Conservation (phyloP, 768 basidiomycete species). For the Lyophyllum atratum region DNA sequence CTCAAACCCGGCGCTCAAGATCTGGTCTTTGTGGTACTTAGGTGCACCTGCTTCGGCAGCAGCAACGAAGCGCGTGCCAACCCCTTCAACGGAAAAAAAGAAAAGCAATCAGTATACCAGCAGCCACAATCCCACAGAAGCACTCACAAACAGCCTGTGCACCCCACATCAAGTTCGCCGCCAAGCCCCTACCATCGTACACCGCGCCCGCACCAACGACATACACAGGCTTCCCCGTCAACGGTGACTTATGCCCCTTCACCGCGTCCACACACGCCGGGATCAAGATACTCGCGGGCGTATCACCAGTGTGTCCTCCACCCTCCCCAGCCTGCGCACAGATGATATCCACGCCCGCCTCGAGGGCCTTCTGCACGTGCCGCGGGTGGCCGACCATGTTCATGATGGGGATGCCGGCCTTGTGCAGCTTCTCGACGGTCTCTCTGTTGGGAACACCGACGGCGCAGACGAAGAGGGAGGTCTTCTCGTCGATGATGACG, state of each 20-base stretch:
- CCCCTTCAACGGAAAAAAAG: slow-evolving; percentile 46
- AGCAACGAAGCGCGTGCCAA: slow-evolving; percentile 88
- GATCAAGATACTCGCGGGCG: slow-evolving; percentile 83
- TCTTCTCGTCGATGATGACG: slow-evolving; percentile 91
- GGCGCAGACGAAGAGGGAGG: slow-evolving; percentile 88
- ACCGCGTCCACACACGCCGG: slow-evolving; percentile 88
- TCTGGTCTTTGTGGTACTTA: slow-evolving; percentile 79
- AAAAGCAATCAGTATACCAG: background rate
- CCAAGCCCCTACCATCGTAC: slow-evolving; percentile 84
- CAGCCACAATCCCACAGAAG: slow-evolving; percentile 2
- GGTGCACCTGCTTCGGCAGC: slow-evolving; percentile 79
- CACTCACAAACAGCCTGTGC: slow-evolving; percentile 83
- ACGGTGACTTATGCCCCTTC: slow-evolving; percentile 72
- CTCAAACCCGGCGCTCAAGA: slow-evolving; percentile 70
- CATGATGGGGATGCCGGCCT: slow-evolving; percentile 86
- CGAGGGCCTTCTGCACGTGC: slow-evolving; percentile 80
- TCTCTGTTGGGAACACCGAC: slow-evolving; percentile 84
- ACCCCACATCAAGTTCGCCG: slow-evolving; percentile 87
- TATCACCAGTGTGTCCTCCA: slow-evolving; percentile 86
- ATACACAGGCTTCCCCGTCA: slow-evolving; percentile 83
- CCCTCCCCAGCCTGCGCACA: slow-evolving; percentile 95
- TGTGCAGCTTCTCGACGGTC: slow-evolving; percentile 80
- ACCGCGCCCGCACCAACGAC: slow-evolving; percentile 93
- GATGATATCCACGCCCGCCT: slow-evolving; percentile 86
- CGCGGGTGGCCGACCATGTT: slow-evolving; percentile 98